Evolutionary conservation across 2,329 filamentous ascomycete genomes (phyloP), one percentile per base, ranked within the genome.

Genomic region (Microdochium trichocladiopsis): DNA sequence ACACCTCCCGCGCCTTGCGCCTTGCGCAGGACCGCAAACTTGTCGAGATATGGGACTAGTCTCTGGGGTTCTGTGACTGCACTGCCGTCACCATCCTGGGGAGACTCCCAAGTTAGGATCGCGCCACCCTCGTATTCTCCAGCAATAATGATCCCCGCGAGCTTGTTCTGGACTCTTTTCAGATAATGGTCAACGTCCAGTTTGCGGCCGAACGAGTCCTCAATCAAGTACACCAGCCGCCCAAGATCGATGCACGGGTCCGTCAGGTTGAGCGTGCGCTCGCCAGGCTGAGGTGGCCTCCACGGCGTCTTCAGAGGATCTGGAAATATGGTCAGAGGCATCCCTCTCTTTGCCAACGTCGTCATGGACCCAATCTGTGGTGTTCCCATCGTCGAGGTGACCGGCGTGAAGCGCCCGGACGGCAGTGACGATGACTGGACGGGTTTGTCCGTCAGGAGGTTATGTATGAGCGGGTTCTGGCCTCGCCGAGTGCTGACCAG

Each of bases 121-220:
- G 94, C 94, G 1, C 90, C 92, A 50, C 94, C 94, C 74, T 99
- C 94, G 69, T 99, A 99, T 63, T 96, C 88, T 6, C 94, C 94
- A 0, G 93, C 94, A 49, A 99, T 88, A 57, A 99, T 96, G 51
- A 99, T 77, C 2, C 93, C 94, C 0, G 94, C 94, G 12, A 97
- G 78, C 25, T 87, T 88, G 51, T 86, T 79, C 50, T 88, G 80
- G 51, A 97, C 84, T n/a, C 94, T 85, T 16, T 79, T 70, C 14
- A 99, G 75, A 64, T 97, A 99, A 66, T 93, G 82, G 22, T 86
- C 73, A 0, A 93, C 83, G 63, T 99, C 88, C 2, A 99, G 79
- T 63, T 88, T 88, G 41, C 92, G 82, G 53, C 84, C 82, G 66
- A 99, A 99, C 0, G 91, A 96, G 66, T 99, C 90, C 58, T 99